Evolutionary conservation across 345 rosid species (phyloP), one percentile per base, ranked within the genome.

Genomic region (Corchorus capsularis): DNA sequence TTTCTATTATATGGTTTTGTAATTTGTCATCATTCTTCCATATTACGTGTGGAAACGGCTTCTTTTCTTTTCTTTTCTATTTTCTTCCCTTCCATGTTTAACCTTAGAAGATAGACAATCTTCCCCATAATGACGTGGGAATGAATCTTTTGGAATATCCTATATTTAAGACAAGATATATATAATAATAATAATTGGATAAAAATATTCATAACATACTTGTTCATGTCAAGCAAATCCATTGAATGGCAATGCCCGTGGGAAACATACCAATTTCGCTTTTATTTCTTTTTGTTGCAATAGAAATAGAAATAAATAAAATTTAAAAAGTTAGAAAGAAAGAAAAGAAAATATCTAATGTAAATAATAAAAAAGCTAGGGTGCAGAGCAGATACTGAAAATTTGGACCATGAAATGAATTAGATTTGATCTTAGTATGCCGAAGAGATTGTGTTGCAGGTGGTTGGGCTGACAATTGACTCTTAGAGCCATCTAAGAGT

Each of bases 21-120:
- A 50, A 77, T 75, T 84, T 69, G 80, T 50, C 79, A 66, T 62
- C 73, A 15, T 69, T 3, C 45, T 71, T 71, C 14, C 56, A 53
- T 27, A 27, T 53, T 35, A 6, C 49, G 50, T 12, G 39, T 74
- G 62, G 13, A 17, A 8, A 17, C n/a, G 27, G 15, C 5, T 43
- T 53, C 13, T n/a, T 8, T 16, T 19, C 16, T 75, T 66, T 46
- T 20, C 35, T 22, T 63, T 57, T 14, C 4, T 37, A 5, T 50
- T 27, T 43, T 8, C 46, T 71, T 63, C 63, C 17, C 11, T 72
- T 45, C 53, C 63, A 16, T 53, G 56, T 53, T 17, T 53, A 17
- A 13, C 4, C 56, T 53, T 17, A 4, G 2, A 3, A 4, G 2
- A 3, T 20, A 16, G 19, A 46, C 53, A 68, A 20, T 45, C 6